Base-by-base conservation (phyloP, 768 basidiomycete genomes). In the Kwoniella dejecticola region DNA sequence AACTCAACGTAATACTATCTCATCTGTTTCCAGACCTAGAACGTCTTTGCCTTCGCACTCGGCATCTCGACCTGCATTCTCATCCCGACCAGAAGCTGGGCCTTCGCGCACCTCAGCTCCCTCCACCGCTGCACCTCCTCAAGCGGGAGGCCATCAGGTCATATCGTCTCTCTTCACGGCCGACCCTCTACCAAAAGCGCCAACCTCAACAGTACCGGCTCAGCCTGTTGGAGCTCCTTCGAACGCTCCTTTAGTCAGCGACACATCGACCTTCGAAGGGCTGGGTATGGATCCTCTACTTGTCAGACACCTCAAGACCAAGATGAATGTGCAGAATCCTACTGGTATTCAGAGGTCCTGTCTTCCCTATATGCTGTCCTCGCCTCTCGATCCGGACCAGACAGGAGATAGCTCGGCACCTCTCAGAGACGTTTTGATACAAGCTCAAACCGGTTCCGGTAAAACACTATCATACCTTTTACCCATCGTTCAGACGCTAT, bases 401-500 rank as follows among this genome's bases (percentile, higher is more conserved):
- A 47, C 79, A 26, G 81, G 77, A 64, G 80, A 79, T 62, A 26
- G 45, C 12, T 56, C 26, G 64, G 69, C 48, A 80, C 81, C 49
- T 2, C 54, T 71, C 4, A 83, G 89, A 61, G 92, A 95, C 78
- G 85, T 89, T 13, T 94, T 96, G 78, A 90, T 97, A 57, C 94
- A 96, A 78, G 90, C 92, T 12, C 93, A 97, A 77, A 97, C 95
- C 8, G 95, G 95, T 57, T 97, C 94, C 0, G 95, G 95, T 74
- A 98, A 97, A 80, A 97, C 94, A 0, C 81, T 97, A 23, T 85
- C 93, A 2, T 98, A 90, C 81, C 85, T 98, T 23, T 85, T 98
- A 11, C 95, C 95, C 26, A 91, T 98, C 77, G 85, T 98, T 44
- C 91, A 97, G 64, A 92, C 95, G 77, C 88, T 98, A 54, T 84